Base-by-base conservation (phyloP, 2,329 filamentous ascomycete genomes). In the Stemphylium beticola region DNA sequence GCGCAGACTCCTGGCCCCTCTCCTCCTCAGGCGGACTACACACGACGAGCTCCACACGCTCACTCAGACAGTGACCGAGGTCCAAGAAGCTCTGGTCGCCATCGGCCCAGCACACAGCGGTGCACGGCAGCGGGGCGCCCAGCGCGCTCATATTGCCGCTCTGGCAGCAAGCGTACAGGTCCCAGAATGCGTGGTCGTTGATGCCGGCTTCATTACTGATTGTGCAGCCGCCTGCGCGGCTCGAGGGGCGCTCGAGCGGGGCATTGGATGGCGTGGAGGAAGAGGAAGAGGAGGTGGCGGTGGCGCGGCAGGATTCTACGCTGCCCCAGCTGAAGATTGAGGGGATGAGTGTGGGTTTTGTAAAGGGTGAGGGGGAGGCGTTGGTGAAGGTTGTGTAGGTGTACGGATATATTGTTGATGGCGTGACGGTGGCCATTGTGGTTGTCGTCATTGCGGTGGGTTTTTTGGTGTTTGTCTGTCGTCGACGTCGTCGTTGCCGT, bases 151-250 rank as follows among this genome's bases (percentile, higher is more conserved):
- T 43, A 6, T 61, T 51, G 2, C 41, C 37, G 1, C 53, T 41
- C 29, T 60, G 55, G 43, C 62, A 67, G 39, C 61, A 67, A 4
- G 42, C 57, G 17, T 67, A 65, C 32, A 65, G 37, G 38, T 67
- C 62, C 62, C 62, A 67, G 53, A 67, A 67, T 10, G 62, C 57
- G 17, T 67, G 60, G n/a, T 57, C 46, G 33, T 64, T 67, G 55
- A 64, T 32, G 9, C 53, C 56, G 4, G 45, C 57, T 11, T 55
- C 62, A 18, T 65, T 67, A 49, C 61, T 64, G 46, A 65, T 67
- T 3, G 52, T 57, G 33, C 62, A 65, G 20, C 53, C 57, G 22
- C 49, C 53, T 31, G 45, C 11, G 29, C 41, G 20, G 42, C 51
- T 55, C 0, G 11, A 3, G 2, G 58, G 58, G 14, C 44, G 40